Evolutionary conservation across 1,284 basidiomycete genomes (phyloP).

Genomic region (Sanghuangporus weigelae): DNA sequence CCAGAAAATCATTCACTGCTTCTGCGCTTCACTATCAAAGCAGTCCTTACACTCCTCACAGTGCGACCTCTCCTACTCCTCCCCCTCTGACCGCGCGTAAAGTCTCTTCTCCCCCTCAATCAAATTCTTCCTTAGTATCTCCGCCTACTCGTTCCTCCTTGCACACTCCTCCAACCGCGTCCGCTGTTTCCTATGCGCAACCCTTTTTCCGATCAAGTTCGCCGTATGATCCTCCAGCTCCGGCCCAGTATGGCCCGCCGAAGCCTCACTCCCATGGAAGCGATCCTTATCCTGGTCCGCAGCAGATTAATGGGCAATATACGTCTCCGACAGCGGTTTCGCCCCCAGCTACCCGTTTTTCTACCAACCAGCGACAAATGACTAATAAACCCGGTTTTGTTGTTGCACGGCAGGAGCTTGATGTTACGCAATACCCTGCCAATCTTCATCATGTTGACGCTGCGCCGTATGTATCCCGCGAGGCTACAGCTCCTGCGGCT

Average conservation of each 20-base stretch:
- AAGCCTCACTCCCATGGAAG: not conserved
- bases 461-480: not conserved
- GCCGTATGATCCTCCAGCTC: slow-evolving; percentile 8
- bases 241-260: not conserved
- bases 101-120: not conserved
- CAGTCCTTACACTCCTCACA: not conserved
- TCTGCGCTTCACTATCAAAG: slow-evolving; percentile 24
- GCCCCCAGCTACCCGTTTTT: not conserved
- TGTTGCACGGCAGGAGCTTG: not conserved
- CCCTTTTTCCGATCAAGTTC: slow-evolving; percentile 1
- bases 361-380: not conserved
- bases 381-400: not conserved
- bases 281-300: not conserved
- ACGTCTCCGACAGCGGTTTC: not conserved
- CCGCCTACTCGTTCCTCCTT: not conserved
- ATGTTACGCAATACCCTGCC: not conserved
- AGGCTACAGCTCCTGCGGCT: not conserved
- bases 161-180: slow-evolving; percentile 7
- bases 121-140: not conserved
- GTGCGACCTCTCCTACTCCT: slow-evolving; percentile 14
- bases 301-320: not conserved
- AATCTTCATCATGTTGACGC: not conserved
- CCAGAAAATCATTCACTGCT: slow-evolving; percentile 34
- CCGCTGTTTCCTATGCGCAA: not conserved
- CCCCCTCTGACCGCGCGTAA: slow-evolving; percentile 13